Conservation (phyloP, 345 rosid genomes). For the Melastoma malabathricum region DNA sequence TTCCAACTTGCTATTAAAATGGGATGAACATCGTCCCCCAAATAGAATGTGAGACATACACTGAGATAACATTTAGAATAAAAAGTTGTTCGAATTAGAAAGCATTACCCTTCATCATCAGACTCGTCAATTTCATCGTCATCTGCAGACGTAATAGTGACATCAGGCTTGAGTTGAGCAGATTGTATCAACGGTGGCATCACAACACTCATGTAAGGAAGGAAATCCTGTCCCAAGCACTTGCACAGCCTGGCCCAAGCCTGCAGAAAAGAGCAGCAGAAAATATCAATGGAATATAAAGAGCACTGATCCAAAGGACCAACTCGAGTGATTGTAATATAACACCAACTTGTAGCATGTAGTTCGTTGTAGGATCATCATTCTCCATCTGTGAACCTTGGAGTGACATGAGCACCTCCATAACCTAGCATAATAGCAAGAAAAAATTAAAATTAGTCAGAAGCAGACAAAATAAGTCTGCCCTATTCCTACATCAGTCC, state of each 20-base stretch:
- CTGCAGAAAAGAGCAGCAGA: constrained; percentile 20
- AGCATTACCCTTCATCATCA: constrained; percentile 88
- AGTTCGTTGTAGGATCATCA: constrained; percentile 96
- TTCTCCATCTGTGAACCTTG: constrained; percentile 98
- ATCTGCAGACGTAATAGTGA: constrained; percentile 92
- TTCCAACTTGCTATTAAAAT: too few relatives aligned
- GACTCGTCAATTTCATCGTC: constrained; percentile 85
- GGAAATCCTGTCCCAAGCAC: constrained; percentile 96
- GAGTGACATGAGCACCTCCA: constrained; percentile 98
- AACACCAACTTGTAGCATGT: constrained; percentile 77
- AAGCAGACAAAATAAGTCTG: too few relatives aligned
- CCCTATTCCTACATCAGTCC: too few relatives aligned
- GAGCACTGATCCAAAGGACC: too few relatives aligned
- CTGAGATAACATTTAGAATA: too few relatives aligned
- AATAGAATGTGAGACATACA: too few relatives aligned
- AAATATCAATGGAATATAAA: neutral
- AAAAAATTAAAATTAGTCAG: too few relatives aligned
- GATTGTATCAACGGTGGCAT: constrained; percentile 98
- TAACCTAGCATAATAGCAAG: constrained; percentile 37
- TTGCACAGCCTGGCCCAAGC: constrained; percentile 99
- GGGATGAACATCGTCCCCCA: too few relatives aligned
- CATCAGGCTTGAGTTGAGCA: constrained; percentile 99
- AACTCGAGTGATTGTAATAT: neutral
- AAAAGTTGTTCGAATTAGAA: too few relatives aligned
- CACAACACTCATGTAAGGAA: constrained; percentile 94